Base-by-base conservation (phyloP, 345 rosid species). In the Eucalyptus regnans region DNA sequence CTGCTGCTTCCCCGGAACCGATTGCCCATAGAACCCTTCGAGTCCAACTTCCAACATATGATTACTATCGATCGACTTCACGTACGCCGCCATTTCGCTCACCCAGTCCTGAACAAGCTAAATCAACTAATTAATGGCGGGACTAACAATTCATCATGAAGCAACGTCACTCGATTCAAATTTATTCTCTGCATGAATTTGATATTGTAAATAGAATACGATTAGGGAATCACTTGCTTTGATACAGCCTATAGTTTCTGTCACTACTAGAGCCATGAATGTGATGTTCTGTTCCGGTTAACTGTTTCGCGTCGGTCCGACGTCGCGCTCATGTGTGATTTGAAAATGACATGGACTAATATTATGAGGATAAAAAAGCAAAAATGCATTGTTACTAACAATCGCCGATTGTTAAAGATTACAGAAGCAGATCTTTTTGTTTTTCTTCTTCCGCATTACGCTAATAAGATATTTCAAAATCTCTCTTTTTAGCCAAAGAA, bases 11-110 rank as follows among this genome's bases (percentile, higher is more conserved):
- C 87, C 92, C 4, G 94, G 94, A 62, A 83, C 60, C 31, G 97
- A 94, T 4, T 90, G 86, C 33, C 97, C 99, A 68, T 96, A 97
- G 90, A 94, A 96, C 41, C 99, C 98, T 93, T 97, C 98, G 2
- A 96, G 94, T n/a, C 98, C 99, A 64, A 94, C 90, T 91, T 95
- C 97, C 7, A 96, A 90, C 33, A 96, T 86, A 87, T 96, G 99
- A 83, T 89, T 50, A 7, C 88, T 87, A 86, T 97, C 98, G 44
- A 97, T 93, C 52, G 97, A 93, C 93, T 97, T 97, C 3, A 94
- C 93, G 86, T 94, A 62, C 5, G 88, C 92, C 4, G 94, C 97
- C 98, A 97, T 96, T 89, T 96, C 96, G 50, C 87, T 66, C 54
- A 95, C 89, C 99, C 98, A 97, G 0, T 76, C 90, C 97, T 96